Evolutionary conservation across 306 rosid genomes (phyloP), one percentile per base, ranked within the genome.

Genomic region (Luffa aegyptiaca): DNA sequence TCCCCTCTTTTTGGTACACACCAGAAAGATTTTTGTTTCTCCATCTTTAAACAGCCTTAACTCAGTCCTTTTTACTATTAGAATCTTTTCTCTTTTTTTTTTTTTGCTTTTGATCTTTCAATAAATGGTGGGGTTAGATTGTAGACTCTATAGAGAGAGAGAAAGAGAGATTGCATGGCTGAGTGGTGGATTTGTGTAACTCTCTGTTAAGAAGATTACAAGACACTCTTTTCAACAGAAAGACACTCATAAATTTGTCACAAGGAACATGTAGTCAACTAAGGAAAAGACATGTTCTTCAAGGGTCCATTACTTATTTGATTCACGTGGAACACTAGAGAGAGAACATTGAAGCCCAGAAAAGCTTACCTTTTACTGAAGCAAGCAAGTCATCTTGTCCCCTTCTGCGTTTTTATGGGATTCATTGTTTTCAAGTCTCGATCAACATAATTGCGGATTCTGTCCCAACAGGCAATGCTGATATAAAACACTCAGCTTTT

Each of bases 271-370:
- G 9, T 31, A 75, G 79, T 75, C 63, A 53, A 35, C 49, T 49
- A 75, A 20, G 61, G 57, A 51, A 74, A 33, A 49, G 44, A 48
- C 62, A 51, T 49, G 78, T 48, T 51, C 26, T 51, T 51, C 18
- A 6, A 12, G 7, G 79, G 63, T 16, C 18, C 79, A 75, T 16
- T 72, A 14, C 78, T 73, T 74, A 35, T 35, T 52, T 17, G 79
- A 51, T 33, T 75, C 64, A 74, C 78, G 64, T 75, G 79, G 64
- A 36, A 75, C 79, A 53, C 79, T 36, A 13, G 64, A 75, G 64
- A 13, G 64, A 75, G 64, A 75, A 36, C 64, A 75, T 75, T 52
- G 63, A 53, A 75, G 42, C 64, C 17, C 8, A 53, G 18, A 53
- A 52, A 75, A 75, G 59, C 39, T 48, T 26, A 6, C 78, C 61